Conservation (phyloP, 2,329 filamentous ascomycete species). For the Fusarium abutilonis region DNA sequence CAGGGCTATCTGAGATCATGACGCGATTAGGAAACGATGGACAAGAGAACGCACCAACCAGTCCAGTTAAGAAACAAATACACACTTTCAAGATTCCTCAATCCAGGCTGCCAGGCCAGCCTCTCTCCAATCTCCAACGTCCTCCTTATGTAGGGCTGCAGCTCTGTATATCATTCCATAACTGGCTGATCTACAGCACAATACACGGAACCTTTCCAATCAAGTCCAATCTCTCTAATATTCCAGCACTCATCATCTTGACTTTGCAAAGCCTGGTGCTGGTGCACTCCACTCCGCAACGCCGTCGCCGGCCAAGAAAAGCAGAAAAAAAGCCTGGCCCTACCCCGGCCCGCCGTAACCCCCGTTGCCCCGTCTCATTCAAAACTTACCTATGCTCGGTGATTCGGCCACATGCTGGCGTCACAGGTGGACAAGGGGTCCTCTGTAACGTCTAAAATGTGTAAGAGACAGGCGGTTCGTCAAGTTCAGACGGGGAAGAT, state of each 20-base stretch:
- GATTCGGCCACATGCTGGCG: slow-evolving; percentile 40
- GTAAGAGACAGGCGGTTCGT: slow-evolving; percentile 14
- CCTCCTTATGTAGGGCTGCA: slow-evolving; percentile 24
- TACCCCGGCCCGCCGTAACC: slow-evolving; percentile 26
- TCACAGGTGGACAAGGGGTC: slow-evolving; percentile 42
- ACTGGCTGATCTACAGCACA: neutral
- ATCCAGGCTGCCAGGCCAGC: neutral
- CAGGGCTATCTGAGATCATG: slow-evolving; percentile 33
- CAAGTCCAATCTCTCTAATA: too few relatives aligned
- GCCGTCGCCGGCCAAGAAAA: slow-evolving; percentile 11
- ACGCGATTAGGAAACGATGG: slow-evolving; percentile 32
- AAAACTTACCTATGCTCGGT: slow-evolving; percentile 27
- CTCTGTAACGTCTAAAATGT: slow-evolving; percentile 32
- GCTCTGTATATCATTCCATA: slow-evolving; percentile 10
- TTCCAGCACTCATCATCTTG: slow-evolving; percentile 11
- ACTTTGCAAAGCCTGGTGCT: slow-evolving; percentile 4
- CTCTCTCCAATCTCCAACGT: slow-evolving; percentile 1
- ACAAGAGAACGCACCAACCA: slow-evolving; percentile 9
- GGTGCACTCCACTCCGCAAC: slow-evolving; percentile 26
- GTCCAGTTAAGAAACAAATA: slow-evolving; percentile 12
- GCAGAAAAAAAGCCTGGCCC: slow-evolving; percentile 21
- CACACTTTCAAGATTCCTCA: slow-evolving; percentile 22
- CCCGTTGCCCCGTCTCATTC: slow-evolving; percentile 34
- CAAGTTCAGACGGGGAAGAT: slow-evolving; percentile 20
- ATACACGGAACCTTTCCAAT: too few relatives aligned